Evolutionary conservation across 1,284 basidiomycete genomes (phyloP).

Genomic region (Meripilus lineatus): DNA sequence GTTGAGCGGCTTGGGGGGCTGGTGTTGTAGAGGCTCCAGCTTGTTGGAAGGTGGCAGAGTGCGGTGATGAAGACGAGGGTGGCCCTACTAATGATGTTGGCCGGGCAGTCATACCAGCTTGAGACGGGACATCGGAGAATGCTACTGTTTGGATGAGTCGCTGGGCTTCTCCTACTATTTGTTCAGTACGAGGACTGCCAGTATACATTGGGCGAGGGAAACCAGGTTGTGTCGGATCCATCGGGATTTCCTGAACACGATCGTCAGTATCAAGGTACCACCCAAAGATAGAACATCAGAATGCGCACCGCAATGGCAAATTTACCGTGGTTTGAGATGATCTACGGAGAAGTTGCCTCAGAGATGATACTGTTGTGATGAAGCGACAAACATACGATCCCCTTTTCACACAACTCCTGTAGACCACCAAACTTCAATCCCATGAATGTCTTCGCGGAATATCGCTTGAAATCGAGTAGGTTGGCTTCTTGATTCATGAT

Average conservation of each 20-base stretch:
- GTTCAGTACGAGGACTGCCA: conserved; percentile 57
- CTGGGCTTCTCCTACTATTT: conserved; percentile 60
- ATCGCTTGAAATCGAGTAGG: conserved; percentile 83
- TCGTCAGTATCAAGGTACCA: too few relatives aligned
- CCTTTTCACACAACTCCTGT: conserved; percentile 83
- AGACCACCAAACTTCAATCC: conserved; percentile 87
- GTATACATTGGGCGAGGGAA: conserved; percentile 71
- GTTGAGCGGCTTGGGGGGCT: background rate
- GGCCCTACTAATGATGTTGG: conserved; percentile 12
- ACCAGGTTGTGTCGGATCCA: conserved; percentile 79
- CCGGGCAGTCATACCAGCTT: too few relatives aligned
- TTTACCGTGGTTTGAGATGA: too few relatives aligned
- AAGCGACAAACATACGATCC: conserved; percentile 34
- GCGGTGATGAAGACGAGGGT: too few relatives aligned
- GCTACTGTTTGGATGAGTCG: conserved; percentile 52
- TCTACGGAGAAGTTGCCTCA: conserved; percentile 21
- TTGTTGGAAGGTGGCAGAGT: too few relatives aligned
- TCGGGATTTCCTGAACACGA: conserved; percentile 67
- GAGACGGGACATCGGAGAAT: conserved; percentile 42
- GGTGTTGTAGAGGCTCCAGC: too few relatives aligned
- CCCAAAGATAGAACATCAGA: too few relatives aligned
- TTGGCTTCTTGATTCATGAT: conserved; percentile 83
- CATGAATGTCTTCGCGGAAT: conserved; percentile 67
- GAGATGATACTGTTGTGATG: conserved; percentile 6
- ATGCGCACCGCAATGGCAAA: too few relatives aligned